Percentiles rank a stretch among this genome's conserved stretches.
phyloP scores from a whole-genome alignment of 805 yeast species.

The Candida oleophila region DNA sequence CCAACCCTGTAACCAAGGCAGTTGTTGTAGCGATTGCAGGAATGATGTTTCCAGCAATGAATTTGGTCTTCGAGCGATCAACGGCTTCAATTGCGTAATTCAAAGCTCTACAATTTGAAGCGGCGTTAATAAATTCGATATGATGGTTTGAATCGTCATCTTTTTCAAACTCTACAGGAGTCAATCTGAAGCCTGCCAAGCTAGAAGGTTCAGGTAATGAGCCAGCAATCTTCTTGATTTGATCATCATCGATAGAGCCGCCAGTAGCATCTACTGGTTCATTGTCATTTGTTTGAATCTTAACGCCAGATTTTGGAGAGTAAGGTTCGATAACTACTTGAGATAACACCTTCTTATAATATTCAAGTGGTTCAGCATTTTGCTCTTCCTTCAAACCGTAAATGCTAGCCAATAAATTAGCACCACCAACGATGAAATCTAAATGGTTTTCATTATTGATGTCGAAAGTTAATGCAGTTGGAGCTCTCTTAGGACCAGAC shows the following conservation, averaged over 20 bases:
- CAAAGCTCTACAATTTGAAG: conserved; percentile 93
- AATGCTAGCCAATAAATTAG: conserved; percentile 85
- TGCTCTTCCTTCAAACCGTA: conserved; percentile 83
- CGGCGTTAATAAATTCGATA: conserved; percentile 92
- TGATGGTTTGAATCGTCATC: conserved; percentile 97
- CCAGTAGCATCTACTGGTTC: conserved; percentile 77
- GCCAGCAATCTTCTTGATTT: conserved; percentile 66
- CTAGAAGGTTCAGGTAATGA: conserved; percentile 86
- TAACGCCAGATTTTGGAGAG: conserved; percentile 69
- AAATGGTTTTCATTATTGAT: conserved; percentile 73
- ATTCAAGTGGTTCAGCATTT: conserved; percentile 44
- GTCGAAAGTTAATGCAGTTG: conserved; percentile 79
- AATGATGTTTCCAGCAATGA: conserved; percentile 96
- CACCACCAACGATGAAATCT: conserved; percentile 83
- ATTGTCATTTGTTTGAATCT: conserved; percentile 79
- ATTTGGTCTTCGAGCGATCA: conserved; percentile 86
- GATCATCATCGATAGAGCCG: conserved; percentile 52
- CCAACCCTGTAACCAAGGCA: conserved; percentile 94
- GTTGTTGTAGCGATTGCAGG: conserved; percentile 99
- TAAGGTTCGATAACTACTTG: conserved; percentile 52
- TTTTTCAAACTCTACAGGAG: conserved; percentile 94
- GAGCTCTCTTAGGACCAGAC: conserved; percentile 98
- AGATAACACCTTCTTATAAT: conserved; percentile 55
- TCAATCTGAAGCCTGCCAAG: conserved; percentile 82
- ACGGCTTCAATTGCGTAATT: conserved; percentile 88